Evolutionary conservation across 768 basidiomycete genomes (phyloP), one percentile per base, ranked within the genome.

Genomic region (Coprinopsis strossmayeri): DNA sequence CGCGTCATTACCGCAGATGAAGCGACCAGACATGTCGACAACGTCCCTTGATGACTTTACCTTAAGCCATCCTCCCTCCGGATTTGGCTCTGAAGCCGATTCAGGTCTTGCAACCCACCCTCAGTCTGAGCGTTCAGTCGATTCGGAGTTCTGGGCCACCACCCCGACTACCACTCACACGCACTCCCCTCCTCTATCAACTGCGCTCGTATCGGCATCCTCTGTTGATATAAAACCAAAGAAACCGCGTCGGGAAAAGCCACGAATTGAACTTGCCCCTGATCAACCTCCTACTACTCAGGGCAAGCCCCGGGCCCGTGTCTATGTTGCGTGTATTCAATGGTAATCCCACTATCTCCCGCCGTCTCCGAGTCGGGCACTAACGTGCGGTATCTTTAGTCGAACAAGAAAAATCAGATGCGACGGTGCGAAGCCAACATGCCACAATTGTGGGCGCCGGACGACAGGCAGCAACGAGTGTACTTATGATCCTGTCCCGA

Each of bases 261-360:
- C 75, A 24, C 78, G 63, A 35, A 83, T 89, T 43, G 80, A 79
- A 39, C 76, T 89, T 27, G 81, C 86, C 1, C 72, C 82, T 2
- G 82, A 84, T 58, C 87, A 90, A 57, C 87, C 87, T 2, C 79
- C 84, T 37, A 90, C 87, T 0, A 84, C 85, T 0, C 84, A 89
- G 61, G 87, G 87, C n/a, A 87, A 77, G 55, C 81, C 78, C 18
- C 74, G 87, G 17, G 75, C 78, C 17, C 75, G 87, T 27, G 87
- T 89, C 20, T 91, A 79, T 54, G 82, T 89, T 32, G 88, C 87
- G 20, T 91, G 87, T 61, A 23, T 83, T 15, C 86, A 87, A 64
- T 89, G 87, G 87, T 86, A 54, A 25, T 73, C 62, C 11, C 28
- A 45, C 32, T 18, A 32, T 20, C 32, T 53, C 35, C 50, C 37